These are phyloP conservation scores for Elsinoe australis DNA, from an alignment of 2,329 filamentous ascomycete species.

Conservation along the genomic window DNA sequence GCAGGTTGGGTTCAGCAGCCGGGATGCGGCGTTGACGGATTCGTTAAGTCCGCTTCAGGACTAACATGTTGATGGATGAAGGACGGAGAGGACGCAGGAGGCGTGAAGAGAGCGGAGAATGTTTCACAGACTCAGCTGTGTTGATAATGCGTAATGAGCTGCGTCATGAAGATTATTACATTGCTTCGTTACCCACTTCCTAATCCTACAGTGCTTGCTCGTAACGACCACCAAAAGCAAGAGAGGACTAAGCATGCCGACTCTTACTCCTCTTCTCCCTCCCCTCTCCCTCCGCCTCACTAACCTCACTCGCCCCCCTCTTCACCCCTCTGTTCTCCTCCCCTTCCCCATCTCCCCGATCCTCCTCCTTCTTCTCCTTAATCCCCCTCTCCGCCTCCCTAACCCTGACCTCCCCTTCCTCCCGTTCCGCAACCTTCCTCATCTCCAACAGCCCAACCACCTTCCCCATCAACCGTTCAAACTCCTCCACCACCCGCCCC, in stretches of 20 bases:
- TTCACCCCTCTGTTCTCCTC: constrained; percentile 16
- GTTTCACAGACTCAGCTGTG: too few species aligned
- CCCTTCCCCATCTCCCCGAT: not conserved
- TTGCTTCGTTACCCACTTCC: not conserved
- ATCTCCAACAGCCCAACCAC: constrained; percentile 64
- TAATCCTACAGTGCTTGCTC: too few species aligned
- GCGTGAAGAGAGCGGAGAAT: not conserved
- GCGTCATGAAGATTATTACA: too few species aligned
- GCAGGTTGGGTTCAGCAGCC: constrained; percentile 25
- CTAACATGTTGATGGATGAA: not conserved
- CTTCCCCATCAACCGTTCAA: constrained; percentile 61
- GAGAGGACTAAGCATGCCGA: not conserved
- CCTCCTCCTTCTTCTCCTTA: constrained; percentile 17
- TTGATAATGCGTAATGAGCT: too few species aligned
- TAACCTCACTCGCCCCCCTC: constrained; percentile 20
- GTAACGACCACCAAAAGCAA: too few species aligned
- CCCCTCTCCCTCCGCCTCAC: constrained; percentile 15
- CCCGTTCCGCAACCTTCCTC: constrained; percentile 66
- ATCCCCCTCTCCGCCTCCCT: constrained; percentile 36
- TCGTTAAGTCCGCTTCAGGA: not conserved
- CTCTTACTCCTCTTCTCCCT: constrained; percentile 18
- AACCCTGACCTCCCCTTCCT: constrained; percentile 60
- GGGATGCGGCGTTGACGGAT: constrained; percentile 20
- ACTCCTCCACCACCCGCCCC: constrained; percentile 59
- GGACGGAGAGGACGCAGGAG: not conserved